Percentiles rank a stretch among this genome's conserved stretches.
These are phyloP conservation scores for Brassica carinata DNA, from an alignment of 345 rosid genomes.

Conservation along the genomic window DNA sequence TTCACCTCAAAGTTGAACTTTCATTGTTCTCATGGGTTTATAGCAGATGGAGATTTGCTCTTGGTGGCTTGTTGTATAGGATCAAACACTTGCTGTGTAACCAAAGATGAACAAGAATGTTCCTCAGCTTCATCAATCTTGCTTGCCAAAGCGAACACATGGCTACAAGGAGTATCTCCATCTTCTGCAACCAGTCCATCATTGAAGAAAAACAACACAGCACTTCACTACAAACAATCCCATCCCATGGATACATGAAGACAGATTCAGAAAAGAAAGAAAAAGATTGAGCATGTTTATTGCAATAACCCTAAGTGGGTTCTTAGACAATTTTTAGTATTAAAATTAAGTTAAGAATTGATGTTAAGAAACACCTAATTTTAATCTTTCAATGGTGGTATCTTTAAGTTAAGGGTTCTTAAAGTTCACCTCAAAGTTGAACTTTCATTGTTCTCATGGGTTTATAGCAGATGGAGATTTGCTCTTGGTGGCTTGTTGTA, in stretches of 20 bases:
- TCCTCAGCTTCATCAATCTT: conserved; percentile 45
- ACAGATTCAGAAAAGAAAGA: background rate
- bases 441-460: no score
- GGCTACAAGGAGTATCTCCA: conserved; percentile 34
- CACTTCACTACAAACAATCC: background rate
- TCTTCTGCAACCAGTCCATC: conserved; percentile 46
- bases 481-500: no score
- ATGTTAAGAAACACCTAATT: no score
- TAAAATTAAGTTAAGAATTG: no score
- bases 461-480: no score
- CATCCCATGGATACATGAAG: background rate
- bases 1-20: conserved; percentile 18
- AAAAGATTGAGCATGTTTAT: no score
- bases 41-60: conserved; percentile 24
- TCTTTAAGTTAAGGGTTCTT: no score
- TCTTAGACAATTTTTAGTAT: no score
- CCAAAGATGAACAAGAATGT: conserved; percentile 41
- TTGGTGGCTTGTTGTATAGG: conserved; percentile 32
- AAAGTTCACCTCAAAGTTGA: no score
- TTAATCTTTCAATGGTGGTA: no score
- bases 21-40: conserved; percentile 24
- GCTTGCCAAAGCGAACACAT: conserved; percentile 13
- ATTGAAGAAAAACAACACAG: conserved; percentile 2
- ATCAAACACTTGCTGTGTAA: conserved; percentile 39
- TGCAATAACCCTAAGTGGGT: no score